These are phyloP conservation scores for Teratosphaeria pseudoeucalypti DNA, from an alignment of 2,329 filamentous ascomycete species.

Conservation along the genomic window DNA sequence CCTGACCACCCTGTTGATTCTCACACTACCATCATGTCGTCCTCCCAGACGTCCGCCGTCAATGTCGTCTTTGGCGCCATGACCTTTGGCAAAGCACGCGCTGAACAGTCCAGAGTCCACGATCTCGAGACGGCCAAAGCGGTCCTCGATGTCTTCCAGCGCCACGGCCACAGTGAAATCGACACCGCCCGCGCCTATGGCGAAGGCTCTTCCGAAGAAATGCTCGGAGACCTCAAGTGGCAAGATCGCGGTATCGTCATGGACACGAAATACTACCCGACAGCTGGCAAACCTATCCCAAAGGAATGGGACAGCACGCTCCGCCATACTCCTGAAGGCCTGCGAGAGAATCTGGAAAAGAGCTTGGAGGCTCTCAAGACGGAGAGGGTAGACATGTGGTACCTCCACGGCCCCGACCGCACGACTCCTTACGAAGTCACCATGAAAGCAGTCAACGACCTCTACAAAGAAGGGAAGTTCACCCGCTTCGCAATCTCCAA, in stretches of 20 bases:
- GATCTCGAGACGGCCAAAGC: conserved; percentile 9
- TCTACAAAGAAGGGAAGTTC: conserved; percentile 38
- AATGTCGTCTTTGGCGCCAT: conserved; percentile 16
- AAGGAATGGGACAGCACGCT: conserved; percentile 9
- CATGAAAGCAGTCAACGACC: conserved; percentile 36
- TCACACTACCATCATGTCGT: conserved; percentile 8
- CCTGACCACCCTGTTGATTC: too few species aligned
- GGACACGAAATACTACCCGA: conserved; percentile 22
- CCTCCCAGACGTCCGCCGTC: conserved; percentile 10
- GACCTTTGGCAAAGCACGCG: conserved; percentile 10
- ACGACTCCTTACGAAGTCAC: conserved; percentile 37
- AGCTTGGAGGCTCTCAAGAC: conserved; percentile 31
- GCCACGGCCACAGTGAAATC: conserved; percentile 22
- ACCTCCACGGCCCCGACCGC: conserved; percentile 43
- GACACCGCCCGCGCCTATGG: conserved; percentile 21
- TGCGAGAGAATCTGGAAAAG: conserved; percentile 26
- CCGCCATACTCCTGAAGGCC: conserved; percentile 22
- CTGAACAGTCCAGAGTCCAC: conserved; percentile 17
- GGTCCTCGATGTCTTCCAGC: conserved; percentile 20
- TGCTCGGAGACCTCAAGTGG: conserved; percentile 20
- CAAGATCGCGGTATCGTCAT: conserved; percentile 17
- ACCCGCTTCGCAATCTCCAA: conserved; percentile 38
- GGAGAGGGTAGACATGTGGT: conserved; percentile 38
- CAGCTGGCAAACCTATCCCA: conserved; percentile 7
- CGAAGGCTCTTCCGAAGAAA: conserved; percentile 16